A percentile compares a stretch with the other conserved stretches of the same genome.
phyloP scores from a whole-genome alignment of 768 basidiomycete species.

The Boletus eberwhitei region DNA sequence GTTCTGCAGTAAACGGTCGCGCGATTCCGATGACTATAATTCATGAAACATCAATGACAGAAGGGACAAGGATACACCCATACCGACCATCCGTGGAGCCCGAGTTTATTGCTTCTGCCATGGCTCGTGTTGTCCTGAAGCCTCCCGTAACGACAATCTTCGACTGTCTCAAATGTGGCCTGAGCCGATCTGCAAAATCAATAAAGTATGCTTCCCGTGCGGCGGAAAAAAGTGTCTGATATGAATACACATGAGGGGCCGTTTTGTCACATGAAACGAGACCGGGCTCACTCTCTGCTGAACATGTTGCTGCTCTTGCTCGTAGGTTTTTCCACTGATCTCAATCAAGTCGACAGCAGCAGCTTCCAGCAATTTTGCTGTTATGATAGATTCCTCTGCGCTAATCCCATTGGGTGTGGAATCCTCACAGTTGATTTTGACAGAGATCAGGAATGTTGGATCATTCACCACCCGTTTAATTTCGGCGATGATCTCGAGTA shows the following conservation, averaged over 20 bases:
- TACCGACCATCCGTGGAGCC: conserved; percentile 28
- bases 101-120: conserved; percentile 26
- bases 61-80: not conserved
- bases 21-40: conserved; percentile 29
- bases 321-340: conserved; percentile 39
- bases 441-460: conserved; percentile 29
- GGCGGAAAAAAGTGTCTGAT: conserved; percentile 11
- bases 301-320: conserved; percentile 10
- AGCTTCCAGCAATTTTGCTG: conserved; percentile 33
- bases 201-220: conserved; percentile 31
- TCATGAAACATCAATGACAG: not conserved
- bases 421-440: conserved; percentile 35
- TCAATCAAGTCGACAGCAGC: conserved; percentile 40
- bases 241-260: not conserved
- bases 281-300: conserved; percentile 11
- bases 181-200: conserved; percentile 27
- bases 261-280: not conserved
- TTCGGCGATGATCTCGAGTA: conserved; percentile 44
- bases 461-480: conserved; percentile 38
- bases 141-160: conserved; percentile 32
- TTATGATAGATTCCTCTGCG: conserved; percentile 30
- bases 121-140: conserved; percentile 27
- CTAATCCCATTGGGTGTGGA: conserved; percentile 28
- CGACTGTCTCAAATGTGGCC: conserved; percentile 23
- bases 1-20: conserved; percentile 31